Conservation (phyloP, 805 yeast genomes). For the Ogataea pini region DNA sequence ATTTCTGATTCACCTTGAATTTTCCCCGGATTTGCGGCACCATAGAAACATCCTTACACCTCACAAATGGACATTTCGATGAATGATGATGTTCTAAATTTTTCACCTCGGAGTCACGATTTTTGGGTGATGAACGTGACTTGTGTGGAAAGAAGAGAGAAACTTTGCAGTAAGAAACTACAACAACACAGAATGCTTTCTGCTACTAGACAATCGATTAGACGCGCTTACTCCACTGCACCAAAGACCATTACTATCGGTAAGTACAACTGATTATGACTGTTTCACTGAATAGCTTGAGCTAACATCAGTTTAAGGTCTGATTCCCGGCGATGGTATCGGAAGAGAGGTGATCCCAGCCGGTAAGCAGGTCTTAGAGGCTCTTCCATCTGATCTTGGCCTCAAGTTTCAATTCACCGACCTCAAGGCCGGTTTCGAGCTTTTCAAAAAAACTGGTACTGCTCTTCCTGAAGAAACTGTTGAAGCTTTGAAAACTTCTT, state of each 20-base stretch:
- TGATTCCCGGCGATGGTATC: conserved; percentile 98
- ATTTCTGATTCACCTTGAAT: too few relatives aligned
- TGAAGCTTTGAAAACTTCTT: conserved; percentile 66
- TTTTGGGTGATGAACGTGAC: not conserved
- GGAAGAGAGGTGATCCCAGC: conserved; percentile 98
- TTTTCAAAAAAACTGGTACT: conserved; percentile 90
- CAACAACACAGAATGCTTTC: conserved; percentile 21
- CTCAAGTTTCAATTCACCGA: conserved; percentile 83
- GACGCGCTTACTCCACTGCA: conserved; percentile 36
- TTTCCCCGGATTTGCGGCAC: not conserved
- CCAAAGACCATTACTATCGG: conserved; percentile 56
- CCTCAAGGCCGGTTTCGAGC: conserved; percentile 92
- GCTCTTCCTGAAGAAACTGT: conserved; percentile 96
- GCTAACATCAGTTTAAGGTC: conserved; percentile 25
- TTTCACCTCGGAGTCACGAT: not conserved
- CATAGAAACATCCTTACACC: conserved; percentile 4
- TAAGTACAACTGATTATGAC: conserved; percentile 14
- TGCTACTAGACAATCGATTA: conserved; percentile 27
- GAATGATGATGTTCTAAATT: not conserved
- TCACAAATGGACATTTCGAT: conserved; percentile 1
- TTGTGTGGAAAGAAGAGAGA: not conserved
- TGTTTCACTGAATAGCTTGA: conserved; percentile 1
- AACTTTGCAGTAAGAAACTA: not conserved
- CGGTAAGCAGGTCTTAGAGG: conserved; percentile 84
- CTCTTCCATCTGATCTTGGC: conserved; percentile 72